These are phyloP conservation scores for Amyloporia xantha DNA, from an alignment of 768 basidiomycete genomes.

Conservation along the genomic window DNA sequence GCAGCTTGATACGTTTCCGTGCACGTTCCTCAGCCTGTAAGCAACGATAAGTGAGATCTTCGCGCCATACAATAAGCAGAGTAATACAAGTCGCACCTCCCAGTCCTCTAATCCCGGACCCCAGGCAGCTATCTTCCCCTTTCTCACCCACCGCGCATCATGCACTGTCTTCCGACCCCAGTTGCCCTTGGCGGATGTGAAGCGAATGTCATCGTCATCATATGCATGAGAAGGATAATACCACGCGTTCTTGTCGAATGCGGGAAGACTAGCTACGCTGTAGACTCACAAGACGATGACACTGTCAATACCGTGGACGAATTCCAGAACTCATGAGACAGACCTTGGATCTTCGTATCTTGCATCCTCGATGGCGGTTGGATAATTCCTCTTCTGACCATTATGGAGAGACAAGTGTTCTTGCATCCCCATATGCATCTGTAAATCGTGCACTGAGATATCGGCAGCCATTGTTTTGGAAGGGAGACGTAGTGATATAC, in stretches of 20 bases:
- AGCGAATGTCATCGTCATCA: conserved; percentile 46
- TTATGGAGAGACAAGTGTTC: not conserved
- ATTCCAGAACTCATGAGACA: too few species aligned
- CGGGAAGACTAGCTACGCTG: conserved; percentile 25
- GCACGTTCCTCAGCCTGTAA: conserved; percentile 77
- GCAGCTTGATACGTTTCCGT: conserved; percentile 66
- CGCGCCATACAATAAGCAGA: too few species aligned
- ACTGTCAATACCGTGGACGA: too few species aligned
- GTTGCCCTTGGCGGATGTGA: conserved; percentile 52
- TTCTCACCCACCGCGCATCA: conserved; percentile 76
- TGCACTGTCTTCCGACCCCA: conserved; percentile 78
- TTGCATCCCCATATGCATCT: conserved; percentile 3
- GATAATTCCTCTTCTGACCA: conserved; percentile 9
- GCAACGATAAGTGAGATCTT: conserved; percentile 8
- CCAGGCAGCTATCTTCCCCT: conserved; percentile 79
- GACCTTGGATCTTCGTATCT: conserved; percentile 23
- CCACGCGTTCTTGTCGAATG: conserved; percentile 71
- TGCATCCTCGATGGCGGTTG: conserved; percentile 15
- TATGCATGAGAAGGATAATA: conserved; percentile 80
- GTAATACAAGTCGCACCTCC: conserved; percentile 65
- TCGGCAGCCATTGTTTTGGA: conserved; percentile 14
- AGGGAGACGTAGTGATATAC: too few species aligned
- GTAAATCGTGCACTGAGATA: conserved; percentile 7
- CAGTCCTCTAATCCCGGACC: conserved; percentile 80
- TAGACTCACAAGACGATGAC: not conserved